Percentiles rank a stretch among this genome's conserved stretches.
phyloP scores from a whole-genome alignment of 192 early-diverging fungal genomes.

The Podila verticillata region DNA sequence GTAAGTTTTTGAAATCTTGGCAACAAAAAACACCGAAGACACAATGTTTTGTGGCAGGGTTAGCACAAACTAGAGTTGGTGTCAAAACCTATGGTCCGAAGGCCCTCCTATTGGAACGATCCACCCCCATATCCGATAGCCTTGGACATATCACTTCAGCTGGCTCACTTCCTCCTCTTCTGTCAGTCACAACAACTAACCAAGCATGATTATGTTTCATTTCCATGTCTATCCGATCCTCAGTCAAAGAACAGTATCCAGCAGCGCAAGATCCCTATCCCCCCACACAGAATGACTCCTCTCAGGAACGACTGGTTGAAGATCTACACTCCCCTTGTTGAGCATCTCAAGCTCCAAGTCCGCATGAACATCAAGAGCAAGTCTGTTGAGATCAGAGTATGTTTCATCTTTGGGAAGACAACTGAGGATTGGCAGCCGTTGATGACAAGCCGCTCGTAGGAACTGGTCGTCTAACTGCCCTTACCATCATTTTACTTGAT shows the following conservation, averaged over 20 bases:
- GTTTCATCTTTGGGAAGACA: background rate
- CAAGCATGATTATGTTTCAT: background rate
- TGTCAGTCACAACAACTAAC: background rate
- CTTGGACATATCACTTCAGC: background rate
- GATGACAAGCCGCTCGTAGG: too few relatives aligned
- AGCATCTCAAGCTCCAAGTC: conserved; percentile 95
- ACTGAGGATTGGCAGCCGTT: too few relatives aligned
- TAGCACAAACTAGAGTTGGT: background rate
- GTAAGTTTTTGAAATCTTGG: conserved; percentile 8
- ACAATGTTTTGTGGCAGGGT: background rate
- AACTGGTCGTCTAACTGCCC: background rate
- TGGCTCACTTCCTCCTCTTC: too few relatives aligned
- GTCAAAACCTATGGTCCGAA: background rate
- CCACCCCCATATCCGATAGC: background rate
- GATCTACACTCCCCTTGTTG: conserved; percentile 96
- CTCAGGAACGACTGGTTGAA: conserved; percentile 94
- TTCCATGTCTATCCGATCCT: background rate
- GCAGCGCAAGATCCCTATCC: conserved; percentile 87
- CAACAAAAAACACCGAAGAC: too few relatives aligned
- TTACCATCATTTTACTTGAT: background rate
- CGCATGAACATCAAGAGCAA: conserved; percentile 93
- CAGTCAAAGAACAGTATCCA: conserved; percentile 33
- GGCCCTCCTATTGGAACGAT: too few relatives aligned
- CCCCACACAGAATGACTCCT: conserved; percentile 92
- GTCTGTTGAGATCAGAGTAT: conserved; percentile 87